phyloP scores from a whole-genome alignment of 495 filamentous ascomycete genomes.

The Hypoxylon perforatum region DNA sequence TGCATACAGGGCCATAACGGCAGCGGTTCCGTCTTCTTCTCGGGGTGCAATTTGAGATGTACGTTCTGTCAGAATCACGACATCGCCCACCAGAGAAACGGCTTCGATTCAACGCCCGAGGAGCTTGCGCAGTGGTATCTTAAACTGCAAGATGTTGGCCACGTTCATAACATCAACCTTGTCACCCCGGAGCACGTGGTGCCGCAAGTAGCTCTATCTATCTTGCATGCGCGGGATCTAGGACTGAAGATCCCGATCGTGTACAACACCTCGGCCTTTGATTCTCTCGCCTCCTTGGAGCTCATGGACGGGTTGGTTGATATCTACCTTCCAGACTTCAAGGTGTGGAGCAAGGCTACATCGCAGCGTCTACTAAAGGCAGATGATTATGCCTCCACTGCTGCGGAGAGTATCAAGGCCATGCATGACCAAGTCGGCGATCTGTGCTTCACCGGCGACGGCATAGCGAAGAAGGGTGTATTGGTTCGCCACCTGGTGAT shows the following conservation, averaged over 20 bases:
- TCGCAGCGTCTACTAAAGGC: conserved; percentile 78
- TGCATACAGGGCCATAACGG: conserved; percentile 82
- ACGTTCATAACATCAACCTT: conserved; percentile 82
- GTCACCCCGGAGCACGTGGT: conserved; percentile 80
- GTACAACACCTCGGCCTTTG: conserved; percentile 82
- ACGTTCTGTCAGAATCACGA: conserved; percentile 88
- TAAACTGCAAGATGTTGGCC: conserved; percentile 77
- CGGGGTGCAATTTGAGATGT: conserved; percentile 75
- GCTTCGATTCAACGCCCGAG: conserved; percentile 79
- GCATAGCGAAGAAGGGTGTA: conserved; percentile 77
- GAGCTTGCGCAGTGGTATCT: conserved; percentile 81
- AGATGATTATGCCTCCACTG: conserved; percentile 73
- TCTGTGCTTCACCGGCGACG: conserved; percentile 78
- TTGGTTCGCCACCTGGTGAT: conserved; percentile 81
- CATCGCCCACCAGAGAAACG: conserved; percentile 77
- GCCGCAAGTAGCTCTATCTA: conserved; percentile 76
- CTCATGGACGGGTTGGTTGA: conserved; percentile 80
- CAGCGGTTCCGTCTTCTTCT: conserved; percentile 79
- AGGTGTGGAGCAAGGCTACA: conserved; percentile 72
- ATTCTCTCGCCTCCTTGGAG: conserved; percentile 72
- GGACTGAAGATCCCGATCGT: conserved; percentile 76
- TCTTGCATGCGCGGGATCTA: conserved; percentile 72
- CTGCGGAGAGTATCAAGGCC: conserved; percentile 75
- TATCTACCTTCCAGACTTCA: conserved; percentile 84
- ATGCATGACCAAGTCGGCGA: conserved; percentile 84